Conservation (phyloP, 176 grass and related monocot species). For the Aegilops speltoides region DNA sequence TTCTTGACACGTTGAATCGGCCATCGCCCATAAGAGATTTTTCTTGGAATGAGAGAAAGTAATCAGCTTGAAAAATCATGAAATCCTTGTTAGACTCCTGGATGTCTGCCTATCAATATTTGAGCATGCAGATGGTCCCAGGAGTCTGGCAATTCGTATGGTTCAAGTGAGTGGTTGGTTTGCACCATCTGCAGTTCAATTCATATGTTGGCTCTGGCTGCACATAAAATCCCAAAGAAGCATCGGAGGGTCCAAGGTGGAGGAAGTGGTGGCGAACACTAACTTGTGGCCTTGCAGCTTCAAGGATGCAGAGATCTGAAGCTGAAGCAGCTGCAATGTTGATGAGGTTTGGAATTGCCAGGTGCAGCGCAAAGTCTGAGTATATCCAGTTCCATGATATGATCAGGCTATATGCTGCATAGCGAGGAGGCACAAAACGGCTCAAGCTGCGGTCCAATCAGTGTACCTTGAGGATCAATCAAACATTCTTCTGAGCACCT, state of each 20-base stretch:
- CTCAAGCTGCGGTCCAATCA: constrained; percentile 74
- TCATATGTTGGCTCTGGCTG: constrained; percentile 74
- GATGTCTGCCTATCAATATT: constrained; percentile 95
- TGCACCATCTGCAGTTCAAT: constrained; percentile 65
- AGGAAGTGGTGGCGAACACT: constrained; percentile 64
- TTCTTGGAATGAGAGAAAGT: constrained; percentile 63
- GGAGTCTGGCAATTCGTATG: constrained; percentile 85
- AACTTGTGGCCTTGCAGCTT: constrained; percentile 54
- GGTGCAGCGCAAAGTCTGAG: constrained; percentile 59
- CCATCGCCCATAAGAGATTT: constrained; percentile 64
- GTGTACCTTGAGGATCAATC: constrained; percentile 83
- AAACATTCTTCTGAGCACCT: constrained; percentile 73
- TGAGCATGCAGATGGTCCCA: constrained; percentile 90
- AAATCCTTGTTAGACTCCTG: constrained; percentile 68
- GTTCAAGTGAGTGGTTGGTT: constrained; percentile 89
- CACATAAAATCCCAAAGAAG: constrained; percentile 86
- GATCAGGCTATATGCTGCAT: constrained; percentile 75
- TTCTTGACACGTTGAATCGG: constrained; percentile 94
- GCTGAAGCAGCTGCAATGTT: constrained; percentile 87
- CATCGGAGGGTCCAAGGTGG: constrained; percentile 54
- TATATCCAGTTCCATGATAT: constrained; percentile 84
- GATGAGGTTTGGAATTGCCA: constrained; percentile 88
- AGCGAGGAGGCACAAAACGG: constrained; percentile 49
- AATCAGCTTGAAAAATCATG: constrained; percentile 60
- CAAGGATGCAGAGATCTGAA: constrained; percentile 82